A percentile compares a stretch with the other conserved stretches of the same genome.
Conservation (phyloP, 148 eudicot genomes). For the Polygonum maritimum region DNA sequence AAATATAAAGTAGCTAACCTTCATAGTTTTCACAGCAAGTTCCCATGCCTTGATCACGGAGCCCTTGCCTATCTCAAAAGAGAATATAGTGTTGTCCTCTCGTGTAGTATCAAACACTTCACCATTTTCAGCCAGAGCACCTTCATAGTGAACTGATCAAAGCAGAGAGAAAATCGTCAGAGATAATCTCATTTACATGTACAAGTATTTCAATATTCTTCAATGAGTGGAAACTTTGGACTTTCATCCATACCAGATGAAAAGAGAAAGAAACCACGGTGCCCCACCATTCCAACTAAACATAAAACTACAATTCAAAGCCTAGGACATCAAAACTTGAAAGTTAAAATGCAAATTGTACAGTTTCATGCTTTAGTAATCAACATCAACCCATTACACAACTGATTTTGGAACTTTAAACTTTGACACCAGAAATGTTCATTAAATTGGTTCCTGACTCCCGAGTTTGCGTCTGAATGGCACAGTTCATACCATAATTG, state of each 20-base stretch:
- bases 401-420: background rate
- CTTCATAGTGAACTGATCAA: conserved; percentile 84
- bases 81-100: conserved; percentile 82
- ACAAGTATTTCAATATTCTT: background rate
- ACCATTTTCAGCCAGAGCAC: conserved; percentile 76
- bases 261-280: background rate
- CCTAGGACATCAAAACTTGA: background rate
- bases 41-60: conserved; percentile 96
- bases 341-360: too few relatives aligned
- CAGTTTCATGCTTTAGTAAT: too few relatives aligned
- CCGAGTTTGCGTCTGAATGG: background rate
- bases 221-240: background rate
- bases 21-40: conserved; percentile 84
- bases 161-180: background rate
- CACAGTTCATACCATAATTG: background rate
- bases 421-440: background rate
- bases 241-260: background rate
- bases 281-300: background rate
- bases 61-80: conserved; percentile 86
- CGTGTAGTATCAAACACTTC: conserved; percentile 90
- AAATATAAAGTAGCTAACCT: conserved; percentile 29
- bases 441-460: background rate
- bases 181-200: background rate
- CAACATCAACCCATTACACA: too few relatives aligned
- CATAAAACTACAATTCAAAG: background rate